Percentiles rank a stretch among this genome's conserved stretches.
These are phyloP conservation scores for rapeseed (Brassica napus) DNA, from an alignment of 345 rosid species.

Conservation along the genomic window Da-Ae NC_063437.1:22501-23000, in stretches of 20 bases:
- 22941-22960: neutral
- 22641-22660: slow-evolving; percentile 39
- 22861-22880: too few species aligned
- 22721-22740: neutral
- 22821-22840: too few species aligned
- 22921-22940: neutral
- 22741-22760: neutral
- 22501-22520: slow-evolving; percentile 80
- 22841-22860: too few species aligned
- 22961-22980: neutral
- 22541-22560: slow-evolving; percentile 18
- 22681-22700: neutral
- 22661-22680: neutral
- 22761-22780: neutral
- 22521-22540: slow-evolving; percentile 54
- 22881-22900: too few species aligned
- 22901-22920: neutral
- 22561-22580: too few species aligned
- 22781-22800: neutral
- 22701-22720: neutral
- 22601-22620: neutral
- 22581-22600: neutral
- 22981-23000: neutral
- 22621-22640: slow-evolving; percentile 19
- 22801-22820: neutral